Percentiles rank a stretch among this genome's conserved stretches.
Evolutionary conservation across 2,329 filamentous ascomycete species (phyloP).

Genomic region (Aspergillus fischeri): DNA sequence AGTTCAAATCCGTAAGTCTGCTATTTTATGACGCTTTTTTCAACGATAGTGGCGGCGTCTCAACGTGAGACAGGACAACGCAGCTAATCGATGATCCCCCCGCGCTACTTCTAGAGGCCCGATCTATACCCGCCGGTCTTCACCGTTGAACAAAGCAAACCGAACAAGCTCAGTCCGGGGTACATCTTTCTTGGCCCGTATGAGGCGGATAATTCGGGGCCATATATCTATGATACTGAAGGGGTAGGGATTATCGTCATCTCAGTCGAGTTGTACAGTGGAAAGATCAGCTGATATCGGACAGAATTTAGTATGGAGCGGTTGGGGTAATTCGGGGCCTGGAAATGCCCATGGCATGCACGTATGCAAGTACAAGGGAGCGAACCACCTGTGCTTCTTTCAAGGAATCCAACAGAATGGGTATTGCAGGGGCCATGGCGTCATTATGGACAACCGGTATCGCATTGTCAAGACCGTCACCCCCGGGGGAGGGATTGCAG

Average conservation of each 20-base stretch:
- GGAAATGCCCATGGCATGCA: conserved; percentile 47
- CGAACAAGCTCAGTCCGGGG: conserved; percentile 40
- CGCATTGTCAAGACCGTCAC: conserved; percentile 46
- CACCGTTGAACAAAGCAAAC: conserved; percentile 25
- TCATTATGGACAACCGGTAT: conserved; percentile 51
- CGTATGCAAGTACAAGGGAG: conserved; percentile 47
- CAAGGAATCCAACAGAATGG: conserved; percentile 50
- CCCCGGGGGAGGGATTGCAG: conserved; percentile 36
- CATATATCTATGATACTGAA: conserved; percentile 51
- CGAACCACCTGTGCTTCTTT: conserved; percentile 51
- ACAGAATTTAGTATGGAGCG: conserved; percentile 49
- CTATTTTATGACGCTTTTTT: background rate
- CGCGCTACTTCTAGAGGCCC: conserved; percentile 27
- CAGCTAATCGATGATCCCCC: conserved; percentile 1
- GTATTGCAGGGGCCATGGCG: conserved; percentile 49
- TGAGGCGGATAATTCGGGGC: conserved; percentile 45
- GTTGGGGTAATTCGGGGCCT: conserved; percentile 47
- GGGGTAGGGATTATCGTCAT: conserved; percentile 31
- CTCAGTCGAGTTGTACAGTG: background rate
- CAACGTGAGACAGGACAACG: background rate
- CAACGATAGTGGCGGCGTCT: background rate
- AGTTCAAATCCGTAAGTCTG: conserved; percentile 35
- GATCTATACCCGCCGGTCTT: conserved; percentile 37
- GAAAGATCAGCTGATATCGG: conserved; percentile 8
- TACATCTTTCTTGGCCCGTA: conserved; percentile 52